Percentiles rank a stretch among this genome's conserved stretches.
phyloP scores from a whole-genome alignment of 169 alveolate species.

The Eimeria necatrix region DNA sequence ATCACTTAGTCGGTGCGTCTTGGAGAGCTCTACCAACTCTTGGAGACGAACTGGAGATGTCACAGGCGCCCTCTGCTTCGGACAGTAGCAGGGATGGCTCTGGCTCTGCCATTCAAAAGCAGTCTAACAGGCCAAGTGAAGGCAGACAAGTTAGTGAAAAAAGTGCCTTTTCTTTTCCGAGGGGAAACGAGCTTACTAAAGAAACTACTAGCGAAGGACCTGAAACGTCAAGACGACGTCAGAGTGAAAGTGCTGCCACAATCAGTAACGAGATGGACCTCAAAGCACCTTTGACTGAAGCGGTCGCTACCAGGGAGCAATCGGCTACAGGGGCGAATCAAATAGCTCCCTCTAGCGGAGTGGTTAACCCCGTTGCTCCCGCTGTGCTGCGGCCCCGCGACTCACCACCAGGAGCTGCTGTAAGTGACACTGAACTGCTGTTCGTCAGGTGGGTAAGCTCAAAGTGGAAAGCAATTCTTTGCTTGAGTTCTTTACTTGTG shows the following conservation, averaged over 20 bases:
- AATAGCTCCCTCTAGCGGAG: neutral
- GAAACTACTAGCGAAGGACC: neutral
- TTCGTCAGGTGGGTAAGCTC: no score
- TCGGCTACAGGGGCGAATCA: neutral
- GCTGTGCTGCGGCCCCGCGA: neutral
- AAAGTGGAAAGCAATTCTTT: no score
- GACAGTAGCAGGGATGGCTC: neutral
- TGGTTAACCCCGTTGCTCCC: neutral
- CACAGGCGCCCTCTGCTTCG: neutral
- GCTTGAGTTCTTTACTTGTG: no score
- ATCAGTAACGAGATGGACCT: neutral
- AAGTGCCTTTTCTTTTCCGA: no score
- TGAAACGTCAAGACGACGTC: neutral
- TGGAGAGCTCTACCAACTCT: conserved; percentile 45
- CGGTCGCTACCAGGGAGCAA: conserved; percentile 24
- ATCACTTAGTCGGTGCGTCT: neutral
- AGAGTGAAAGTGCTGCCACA: neutral
- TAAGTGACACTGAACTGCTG: neutral
- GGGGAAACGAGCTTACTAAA: no score
- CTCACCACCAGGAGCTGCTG: neutral
- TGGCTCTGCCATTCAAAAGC: neutral
- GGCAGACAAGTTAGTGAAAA: neutral
- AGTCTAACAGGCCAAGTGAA: neutral
- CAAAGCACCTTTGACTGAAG: neutral
- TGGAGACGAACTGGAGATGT: conserved; percentile 69